Conservation (phyloP, 2,329 filamentous ascomycete genomes). For the Didymellaceae sp. region DNA sequence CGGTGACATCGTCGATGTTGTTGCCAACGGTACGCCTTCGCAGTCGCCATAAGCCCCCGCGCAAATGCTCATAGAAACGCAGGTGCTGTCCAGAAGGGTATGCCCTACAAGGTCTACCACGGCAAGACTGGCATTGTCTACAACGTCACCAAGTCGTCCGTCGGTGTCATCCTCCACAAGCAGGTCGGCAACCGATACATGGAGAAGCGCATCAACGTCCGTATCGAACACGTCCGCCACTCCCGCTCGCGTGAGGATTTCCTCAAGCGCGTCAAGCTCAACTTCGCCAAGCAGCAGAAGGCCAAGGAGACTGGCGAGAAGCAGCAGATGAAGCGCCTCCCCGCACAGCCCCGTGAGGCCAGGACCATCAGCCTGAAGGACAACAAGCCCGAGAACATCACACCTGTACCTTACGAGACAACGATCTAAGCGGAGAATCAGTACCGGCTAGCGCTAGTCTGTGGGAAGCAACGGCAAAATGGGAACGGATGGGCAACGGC, state of each 20-base stretch:
- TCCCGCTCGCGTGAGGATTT: conserved; percentile 98
- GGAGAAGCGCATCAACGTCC: conserved; percentile 99
- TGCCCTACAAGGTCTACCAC: conserved; percentile 99
- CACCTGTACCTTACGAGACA: conserved; percentile 95
- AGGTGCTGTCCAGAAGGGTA: conserved; percentile 61
- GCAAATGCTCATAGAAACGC: conserved; percentile 22
- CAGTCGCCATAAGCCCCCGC: background rate
- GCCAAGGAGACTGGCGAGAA: conserved; percentile 88
- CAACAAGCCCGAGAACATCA: conserved; percentile 88
- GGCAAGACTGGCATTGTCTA: conserved; percentile 94
- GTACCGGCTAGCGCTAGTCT: conserved; percentile 28
- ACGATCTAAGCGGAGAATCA: conserved; percentile 75
- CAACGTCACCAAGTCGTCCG: conserved; percentile 98
- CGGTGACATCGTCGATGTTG: conserved; percentile 98
- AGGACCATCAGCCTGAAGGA: conserved; percentile 80
- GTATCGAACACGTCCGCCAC: conserved; percentile 93
- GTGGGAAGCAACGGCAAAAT: conserved; percentile 39
- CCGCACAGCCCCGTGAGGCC: conserved; percentile 78
- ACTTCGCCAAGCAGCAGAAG: conserved; percentile 90
- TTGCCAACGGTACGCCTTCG: conserved; percentile 90
- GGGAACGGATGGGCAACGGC: conserved; percentile 49
- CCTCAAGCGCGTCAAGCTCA: conserved; percentile 93
- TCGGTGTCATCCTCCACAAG: conserved; percentile 97
- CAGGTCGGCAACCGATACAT: conserved; percentile 99
- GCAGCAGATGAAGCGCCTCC: conserved; percentile 92